phyloP scores from a whole-genome alignment of 495 filamentous ascomycete genomes.

The Aspergillus egyptiacus region DNA sequence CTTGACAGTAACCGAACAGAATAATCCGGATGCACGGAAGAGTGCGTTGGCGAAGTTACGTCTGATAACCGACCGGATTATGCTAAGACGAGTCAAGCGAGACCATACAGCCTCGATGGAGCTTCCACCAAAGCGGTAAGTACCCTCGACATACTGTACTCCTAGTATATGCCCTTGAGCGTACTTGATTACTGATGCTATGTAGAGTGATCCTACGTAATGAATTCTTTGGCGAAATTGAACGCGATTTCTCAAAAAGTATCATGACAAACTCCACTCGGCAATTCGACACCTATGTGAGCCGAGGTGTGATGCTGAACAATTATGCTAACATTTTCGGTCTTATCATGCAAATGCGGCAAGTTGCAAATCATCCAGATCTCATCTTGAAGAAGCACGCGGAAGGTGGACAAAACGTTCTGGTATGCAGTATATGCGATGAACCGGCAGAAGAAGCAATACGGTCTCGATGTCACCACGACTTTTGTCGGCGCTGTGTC shows the following conservation, averaged over 20 bases:
- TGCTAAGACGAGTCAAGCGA: constrained; percentile 87
- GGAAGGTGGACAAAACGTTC: constrained; percentile 79
- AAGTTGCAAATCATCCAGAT: constrained; percentile 93
- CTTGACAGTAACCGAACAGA: constrained; percentile 43
- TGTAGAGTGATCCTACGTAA: constrained; percentile 69
- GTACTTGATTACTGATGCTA: background rate
- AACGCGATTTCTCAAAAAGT: constrained; percentile 88
- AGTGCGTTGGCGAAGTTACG: constrained; percentile 74
- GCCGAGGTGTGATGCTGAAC: constrained; percentile 88
- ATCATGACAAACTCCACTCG: constrained; percentile 87
- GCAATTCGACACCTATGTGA: constrained; percentile 91
- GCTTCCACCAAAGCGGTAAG: constrained; percentile 78
- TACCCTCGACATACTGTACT: no score
- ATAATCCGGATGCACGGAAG: constrained; percentile 46
- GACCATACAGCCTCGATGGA: constrained; percentile 92
- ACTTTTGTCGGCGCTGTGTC: constrained; percentile 88
- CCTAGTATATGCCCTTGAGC: background rate
- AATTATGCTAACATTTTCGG: constrained; percentile 84
- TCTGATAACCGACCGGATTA: constrained; percentile 80
- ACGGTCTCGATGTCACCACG: constrained; percentile 83
- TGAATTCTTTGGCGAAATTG: constrained; percentile 91
- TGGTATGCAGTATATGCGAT: constrained; percentile 91
- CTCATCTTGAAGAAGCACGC: constrained; percentile 81
- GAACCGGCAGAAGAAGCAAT: constrained; percentile 93
- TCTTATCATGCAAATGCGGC: constrained; percentile 95